Percentiles rank a stretch among this genome's conserved stretches.
Conservation (phyloP, 805 yeast species). For the Zygotorulaspora danielsina region DNA sequence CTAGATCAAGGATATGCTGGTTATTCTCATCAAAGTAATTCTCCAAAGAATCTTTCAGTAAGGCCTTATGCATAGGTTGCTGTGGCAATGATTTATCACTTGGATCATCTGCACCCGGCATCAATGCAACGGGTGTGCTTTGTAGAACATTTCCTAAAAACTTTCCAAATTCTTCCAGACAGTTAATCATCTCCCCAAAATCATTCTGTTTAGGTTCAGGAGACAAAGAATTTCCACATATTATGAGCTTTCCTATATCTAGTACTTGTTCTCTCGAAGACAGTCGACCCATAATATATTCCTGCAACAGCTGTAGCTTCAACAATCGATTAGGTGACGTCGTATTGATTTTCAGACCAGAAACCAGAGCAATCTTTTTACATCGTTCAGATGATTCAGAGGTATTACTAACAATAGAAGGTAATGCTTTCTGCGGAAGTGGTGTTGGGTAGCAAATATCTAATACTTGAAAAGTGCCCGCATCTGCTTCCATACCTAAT, state of each 20-base stretch:
- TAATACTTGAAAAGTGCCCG: slow-evolving; percentile 79
- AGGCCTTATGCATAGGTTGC: slow-evolving; percentile 77
- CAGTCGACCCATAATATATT: slow-evolving; percentile 69
- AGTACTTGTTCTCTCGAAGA: slow-evolving; percentile 34
- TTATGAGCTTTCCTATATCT: slow-evolving; percentile 48
- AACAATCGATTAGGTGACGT: slow-evolving; percentile 40
- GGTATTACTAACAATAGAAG: slow-evolving; percentile 19
- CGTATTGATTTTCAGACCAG: slow-evolving; percentile 65
- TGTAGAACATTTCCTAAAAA: slow-evolving; percentile 53
- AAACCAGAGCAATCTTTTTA: slow-evolving; percentile 61
- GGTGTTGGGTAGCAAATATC: slow-evolving; percentile 71
- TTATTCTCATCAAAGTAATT: slow-evolving; percentile 39
- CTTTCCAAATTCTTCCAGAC: slow-evolving; percentile 53
- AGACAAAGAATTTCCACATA: slow-evolving; percentile 69
- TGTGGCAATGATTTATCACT: slow-evolving; percentile 84
- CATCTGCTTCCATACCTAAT: slow-evolving; percentile 76
- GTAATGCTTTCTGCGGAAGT: slow-evolving; percentile 49
- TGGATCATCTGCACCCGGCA: slow-evolving; percentile 88
- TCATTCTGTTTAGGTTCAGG: slow-evolving; percentile 38
- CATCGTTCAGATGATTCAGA: slow-evolving; percentile 1
- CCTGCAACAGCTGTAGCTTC: slow-evolving; percentile 55
- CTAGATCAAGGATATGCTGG: slow-evolving; percentile 38
- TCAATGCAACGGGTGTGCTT: slow-evolving; percentile 62
- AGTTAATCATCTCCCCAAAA: slow-evolving; percentile 50
- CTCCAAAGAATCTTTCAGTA: slow-evolving; percentile 48